These are phyloP conservation scores for Sisymbrium irio DNA, from an alignment of 345 rosid genomes.

Conservation along the genomic window DNA sequence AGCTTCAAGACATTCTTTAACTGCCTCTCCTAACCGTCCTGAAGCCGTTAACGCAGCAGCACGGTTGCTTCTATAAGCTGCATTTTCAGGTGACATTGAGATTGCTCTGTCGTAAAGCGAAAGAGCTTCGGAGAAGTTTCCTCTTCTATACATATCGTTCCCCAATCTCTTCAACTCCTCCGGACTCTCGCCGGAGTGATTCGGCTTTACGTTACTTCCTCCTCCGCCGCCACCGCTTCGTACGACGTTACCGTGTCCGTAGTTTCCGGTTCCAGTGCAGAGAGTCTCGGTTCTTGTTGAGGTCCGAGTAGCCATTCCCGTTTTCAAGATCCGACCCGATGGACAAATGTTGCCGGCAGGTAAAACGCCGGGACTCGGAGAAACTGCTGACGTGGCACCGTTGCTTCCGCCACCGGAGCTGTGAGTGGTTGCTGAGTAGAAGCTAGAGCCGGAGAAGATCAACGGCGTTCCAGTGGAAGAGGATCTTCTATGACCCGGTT, in stretches of 20 bases:
- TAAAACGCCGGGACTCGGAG: constrained; percentile 44
- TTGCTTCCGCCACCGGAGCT: constrained; percentile 6
- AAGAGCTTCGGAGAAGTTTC: constrained; percentile 69
- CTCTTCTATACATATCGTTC: constrained; percentile 77
- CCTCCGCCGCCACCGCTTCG: constrained; percentile 45
- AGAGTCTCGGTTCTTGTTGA: constrained; percentile 55
- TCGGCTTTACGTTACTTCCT: constrained; percentile 5
- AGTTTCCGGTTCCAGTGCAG: constrained; percentile 74
- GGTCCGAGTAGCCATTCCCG: constrained; percentile 48
- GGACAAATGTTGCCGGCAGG: constrained; percentile 91
- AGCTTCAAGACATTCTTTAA: constrained; percentile 85
- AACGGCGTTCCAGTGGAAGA: constrained; percentile 68
- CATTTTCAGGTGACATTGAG: constrained; percentile 62
- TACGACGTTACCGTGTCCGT: constrained; percentile 89
- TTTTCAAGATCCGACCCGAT: constrained; percentile 79
- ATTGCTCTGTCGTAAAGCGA: constrained; percentile 75
- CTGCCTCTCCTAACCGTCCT: constrained; percentile 74
- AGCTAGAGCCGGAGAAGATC: constrained; percentile 64
- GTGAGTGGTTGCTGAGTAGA: constrained; percentile 32
- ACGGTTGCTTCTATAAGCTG: constrained; percentile 73
- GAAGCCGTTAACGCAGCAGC: constrained; percentile 82
- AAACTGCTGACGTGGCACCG: constrained; percentile 35
- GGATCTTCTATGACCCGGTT: constrained; percentile 76
- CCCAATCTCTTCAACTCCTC: constrained; percentile 82
- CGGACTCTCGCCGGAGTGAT: constrained; percentile 42